Evolutionary conservation across 2,329 filamentous ascomycete species (phyloP).

Genomic region (Alternaria arbusti): DNA sequence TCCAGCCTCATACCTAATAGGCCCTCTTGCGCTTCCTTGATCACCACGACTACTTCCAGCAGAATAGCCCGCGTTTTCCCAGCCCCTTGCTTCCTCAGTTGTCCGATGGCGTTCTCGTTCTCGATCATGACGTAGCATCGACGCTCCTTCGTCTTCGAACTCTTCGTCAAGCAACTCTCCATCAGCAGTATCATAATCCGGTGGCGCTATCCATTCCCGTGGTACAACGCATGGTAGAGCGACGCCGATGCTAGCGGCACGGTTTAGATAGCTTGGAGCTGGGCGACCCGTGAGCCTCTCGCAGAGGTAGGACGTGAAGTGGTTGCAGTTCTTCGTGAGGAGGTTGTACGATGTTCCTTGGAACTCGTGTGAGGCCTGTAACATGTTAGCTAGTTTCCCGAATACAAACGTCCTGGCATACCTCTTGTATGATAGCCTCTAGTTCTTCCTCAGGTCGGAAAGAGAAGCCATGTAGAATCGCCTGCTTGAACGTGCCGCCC

Average conservation of each 20-base stretch:
- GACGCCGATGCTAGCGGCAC: conserved; percentile 82
- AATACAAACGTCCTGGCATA: conserved; percentile 9
- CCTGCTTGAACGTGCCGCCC: conserved; percentile 76
- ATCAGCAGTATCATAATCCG: conserved; percentile 75
- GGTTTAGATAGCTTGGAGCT: conserved; percentile 79
- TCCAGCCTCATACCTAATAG: conserved; percentile 37
- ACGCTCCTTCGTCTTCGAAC: conserved; percentile 61
- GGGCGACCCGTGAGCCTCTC: conserved; percentile 72
- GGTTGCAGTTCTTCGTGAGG: conserved; percentile 85
- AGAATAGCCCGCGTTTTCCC: conserved; percentile 39
- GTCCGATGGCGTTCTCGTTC: conserved; percentile 34
- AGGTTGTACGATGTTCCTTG: conserved; percentile 80
- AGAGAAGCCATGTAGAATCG: conserved; percentile 81
- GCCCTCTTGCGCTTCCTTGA: conserved; percentile 42
- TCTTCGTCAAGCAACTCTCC: conserved; percentile 70
- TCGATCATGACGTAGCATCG: conserved; percentile 61
- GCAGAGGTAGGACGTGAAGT: conserved; percentile 81
- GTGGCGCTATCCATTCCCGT: conserved; percentile 79
- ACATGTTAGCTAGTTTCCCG: conserved; percentile 17
- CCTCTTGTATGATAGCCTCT: conserved; percentile 68
- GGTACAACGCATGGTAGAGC: conserved; percentile 83
- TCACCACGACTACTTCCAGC: conserved; percentile 40
- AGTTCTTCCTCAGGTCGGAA: conserved; percentile 73
- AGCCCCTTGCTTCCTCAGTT: conserved; percentile 36
- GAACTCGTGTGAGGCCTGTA: conserved; percentile 71